Percentiles rank a stretch among this genome's conserved stretches.
phyloP scores from a whole-genome alignment of 331 rosid genomes.

The Stylosanthes scabra region DNA sequence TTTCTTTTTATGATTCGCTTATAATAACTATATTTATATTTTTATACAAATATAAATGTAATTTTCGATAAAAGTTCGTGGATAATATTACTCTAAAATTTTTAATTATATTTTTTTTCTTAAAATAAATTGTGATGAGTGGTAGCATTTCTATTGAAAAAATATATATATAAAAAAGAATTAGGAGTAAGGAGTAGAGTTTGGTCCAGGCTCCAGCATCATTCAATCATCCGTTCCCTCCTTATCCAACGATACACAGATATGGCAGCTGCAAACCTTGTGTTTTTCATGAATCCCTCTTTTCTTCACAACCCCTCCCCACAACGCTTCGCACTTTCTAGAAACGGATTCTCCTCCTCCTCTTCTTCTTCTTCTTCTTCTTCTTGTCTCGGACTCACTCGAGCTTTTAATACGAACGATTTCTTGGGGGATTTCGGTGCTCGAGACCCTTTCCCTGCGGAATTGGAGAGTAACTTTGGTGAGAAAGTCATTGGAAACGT shows the following conservation, averaged over 20 bases:
- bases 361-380: no score
- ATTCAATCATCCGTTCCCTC: neutral
- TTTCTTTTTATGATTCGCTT: no score
- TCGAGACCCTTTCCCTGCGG: conserved; percentile 91
- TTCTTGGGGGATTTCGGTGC: conserved; percentile 81
- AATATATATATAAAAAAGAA: no score
- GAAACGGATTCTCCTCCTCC: neutral
- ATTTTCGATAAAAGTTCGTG: no score
- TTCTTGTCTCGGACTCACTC: neutral
- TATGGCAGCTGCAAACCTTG: conserved; percentile 45
- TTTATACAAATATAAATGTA: no score
- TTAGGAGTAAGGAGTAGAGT: no score
- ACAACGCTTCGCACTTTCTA: neutral
- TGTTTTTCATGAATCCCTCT: conserved; percentile 14
- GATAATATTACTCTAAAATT: no score
- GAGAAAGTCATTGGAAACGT: conserved; percentile 72
- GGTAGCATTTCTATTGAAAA: no score
- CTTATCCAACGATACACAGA: neutral
- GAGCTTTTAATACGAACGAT: conserved; percentile 28
- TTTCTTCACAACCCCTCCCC: neutral
- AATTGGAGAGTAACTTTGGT: conserved; percentile 70
- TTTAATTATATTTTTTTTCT: no score
- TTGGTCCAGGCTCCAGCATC: no score
- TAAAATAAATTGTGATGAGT: no score
- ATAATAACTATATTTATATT: no score